A percentile compares a stretch with the other conserved stretches of the same genome.
Conservation (phyloP, 2,329 filamentous ascomycete species). For the Hortaea werneckii region DNA sequence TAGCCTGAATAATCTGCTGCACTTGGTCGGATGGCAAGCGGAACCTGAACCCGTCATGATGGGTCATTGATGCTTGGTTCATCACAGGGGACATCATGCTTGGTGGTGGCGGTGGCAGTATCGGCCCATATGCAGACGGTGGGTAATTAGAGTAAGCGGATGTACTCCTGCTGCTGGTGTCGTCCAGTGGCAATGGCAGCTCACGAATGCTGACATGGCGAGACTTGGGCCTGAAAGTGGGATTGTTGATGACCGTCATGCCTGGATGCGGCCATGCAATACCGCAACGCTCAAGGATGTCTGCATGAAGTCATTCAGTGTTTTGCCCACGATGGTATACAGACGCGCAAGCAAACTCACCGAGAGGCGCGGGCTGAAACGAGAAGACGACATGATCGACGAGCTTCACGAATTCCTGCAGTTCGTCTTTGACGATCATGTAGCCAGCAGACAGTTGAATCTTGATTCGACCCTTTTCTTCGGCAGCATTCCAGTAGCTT, state of each 20-base stretch:
- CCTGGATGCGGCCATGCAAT: conserved; percentile 71
- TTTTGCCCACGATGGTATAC: neutral
- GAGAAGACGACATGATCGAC: conserved; percentile 69
- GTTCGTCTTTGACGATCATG: conserved; percentile 13
- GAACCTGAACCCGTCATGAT: conserved; percentile 1
- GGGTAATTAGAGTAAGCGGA: conserved; percentile 3
- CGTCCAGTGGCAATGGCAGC: neutral
- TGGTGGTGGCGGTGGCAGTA: neutral
- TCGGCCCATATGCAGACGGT: conserved; percentile 2
- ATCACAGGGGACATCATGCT: neutral
- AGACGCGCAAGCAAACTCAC: conserved; percentile 34
- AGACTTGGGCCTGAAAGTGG: neutral
- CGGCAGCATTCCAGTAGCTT: conserved; percentile 60
- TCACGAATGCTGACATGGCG: conserved; percentile 1
- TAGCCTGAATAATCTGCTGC: conserved; percentile 15
- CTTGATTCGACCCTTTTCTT: conserved; percentile 65
- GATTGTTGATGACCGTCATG: conserved; percentile 50
- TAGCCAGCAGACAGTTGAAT: conserved; percentile 67
- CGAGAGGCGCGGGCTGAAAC: conserved; percentile 72
- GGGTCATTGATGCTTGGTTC: neutral
- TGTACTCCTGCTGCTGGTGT: conserved; percentile 4
- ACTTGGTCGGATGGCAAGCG: conserved; percentile 22
- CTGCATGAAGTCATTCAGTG: conserved; percentile 31
- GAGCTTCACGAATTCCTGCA: conserved; percentile 47
- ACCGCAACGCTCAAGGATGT: conserved; percentile 58